Conservation (phyloP, 768 basidiomycete genomes). For the Mycena galericulata region DNA sequence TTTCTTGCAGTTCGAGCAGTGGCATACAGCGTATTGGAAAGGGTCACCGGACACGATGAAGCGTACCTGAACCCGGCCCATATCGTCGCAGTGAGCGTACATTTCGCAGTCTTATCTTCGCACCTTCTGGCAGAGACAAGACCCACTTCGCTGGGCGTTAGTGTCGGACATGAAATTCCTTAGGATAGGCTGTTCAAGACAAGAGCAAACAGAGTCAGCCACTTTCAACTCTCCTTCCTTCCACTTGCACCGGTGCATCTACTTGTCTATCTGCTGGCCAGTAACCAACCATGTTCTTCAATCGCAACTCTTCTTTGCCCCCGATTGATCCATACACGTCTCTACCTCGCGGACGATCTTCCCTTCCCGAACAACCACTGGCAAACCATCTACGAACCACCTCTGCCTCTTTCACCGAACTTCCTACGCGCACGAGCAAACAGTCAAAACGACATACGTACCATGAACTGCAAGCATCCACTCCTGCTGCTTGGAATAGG, state of each 20-base stretch:
- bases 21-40: conserved; percentile 37
- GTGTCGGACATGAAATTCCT: background rate
- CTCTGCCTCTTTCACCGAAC: conserved; percentile 15
- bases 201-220: background rate
- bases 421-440: conserved; percentile 37
- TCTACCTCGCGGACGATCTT: conserved; percentile 19
- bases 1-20: conserved; percentile 43
- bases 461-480: conserved; percentile 3
- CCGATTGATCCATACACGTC: conserved; percentile 25
- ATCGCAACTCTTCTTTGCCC: conserved; percentile 14
- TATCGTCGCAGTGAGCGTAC: too few relatives aligned
- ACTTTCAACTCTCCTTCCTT: conserved; percentile 2
- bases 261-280: conserved; percentile 15
- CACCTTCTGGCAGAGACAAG: conserved; percentile 29
- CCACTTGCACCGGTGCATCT: too few relatives aligned
- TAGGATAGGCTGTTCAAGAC: too few relatives aligned
- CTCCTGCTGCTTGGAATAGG: conserved; percentile 12
- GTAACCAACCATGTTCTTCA: conserved; percentile 24
- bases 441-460: conserved; percentile 30
- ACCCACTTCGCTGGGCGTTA: conserved; percentile 15
- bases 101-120: too few relatives aligned
- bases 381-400: conserved; percentile 14
- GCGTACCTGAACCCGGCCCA: background rate
- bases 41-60: conserved; percentile 30
- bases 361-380: background rate